Evolutionary conservation across 345 rosid species (phyloP), one percentile per base, ranked within the genome.

Genomic region (Barbarea vulgaris): DNA sequence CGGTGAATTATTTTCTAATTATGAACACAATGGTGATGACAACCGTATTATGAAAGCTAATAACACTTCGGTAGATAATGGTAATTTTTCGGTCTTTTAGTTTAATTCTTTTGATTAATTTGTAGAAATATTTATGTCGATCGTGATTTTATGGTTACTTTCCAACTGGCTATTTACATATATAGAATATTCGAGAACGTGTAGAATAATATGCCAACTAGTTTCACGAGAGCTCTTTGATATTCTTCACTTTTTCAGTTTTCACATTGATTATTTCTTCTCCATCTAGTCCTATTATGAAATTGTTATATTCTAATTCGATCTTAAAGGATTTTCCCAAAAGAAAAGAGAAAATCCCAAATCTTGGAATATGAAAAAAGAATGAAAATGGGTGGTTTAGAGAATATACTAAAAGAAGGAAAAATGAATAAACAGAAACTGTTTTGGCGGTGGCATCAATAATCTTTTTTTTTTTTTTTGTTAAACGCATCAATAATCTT

Each of bases 1-100:
- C 24, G 70, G 78, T 69, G 83, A 73, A 39, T 66, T 88, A 65
- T 90, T 83, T 62, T 5, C 12, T 71, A 41, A 65, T 0, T 31
- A 18, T 5, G 36, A 60, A 22, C 9, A n/a, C 34, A 37, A 27
- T 44, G 27, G 17, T 46, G 48, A 22, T 67, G 15, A 51, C 1
- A 36, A 46, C 4, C 1, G 14, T 70, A 21, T 19, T 15, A 21
- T 58, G 11, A 58, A 70, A 46, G 33, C 11, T 69, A 44, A 8
- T 57, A 8, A 31, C 6, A 51, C 11, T 33, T 14, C 21, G 15
- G 47, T 51, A 8, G 27, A 53, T 53, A 71, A 48, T 59, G 0
- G 50, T 33, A 34, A 60, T n/a, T 34, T 34, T 33, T n/a, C 6
- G n/a, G 30, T 15, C 0, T 71, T 60, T 70, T 70, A 24, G 4